phyloP scores from a whole-genome alignment of 495 filamentous ascomycete genomes.

The Neurospora pannonica region DNA sequence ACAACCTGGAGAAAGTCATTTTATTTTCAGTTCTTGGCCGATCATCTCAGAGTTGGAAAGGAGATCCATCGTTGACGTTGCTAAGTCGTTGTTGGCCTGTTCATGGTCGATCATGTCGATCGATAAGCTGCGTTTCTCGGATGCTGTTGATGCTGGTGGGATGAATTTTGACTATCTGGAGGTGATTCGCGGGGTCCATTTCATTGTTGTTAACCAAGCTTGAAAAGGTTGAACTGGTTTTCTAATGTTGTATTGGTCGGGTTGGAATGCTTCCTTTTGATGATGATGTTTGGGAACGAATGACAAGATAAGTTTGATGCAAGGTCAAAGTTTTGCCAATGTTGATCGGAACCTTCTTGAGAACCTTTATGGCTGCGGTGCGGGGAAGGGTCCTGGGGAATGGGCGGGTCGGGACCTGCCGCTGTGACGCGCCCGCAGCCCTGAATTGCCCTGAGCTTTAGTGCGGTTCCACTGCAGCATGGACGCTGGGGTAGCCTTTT shows the following conservation, averaged over 20 bases:
- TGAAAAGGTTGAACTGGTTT: not conserved
- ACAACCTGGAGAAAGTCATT: not conserved
- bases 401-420: not conserved
- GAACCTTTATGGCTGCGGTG: not conserved
- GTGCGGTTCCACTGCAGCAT: not conserved
- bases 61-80: not conserved
- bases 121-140: not conserved
- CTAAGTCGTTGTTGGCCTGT: not conserved
- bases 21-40: not conserved
- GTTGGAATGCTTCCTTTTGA: not conserved
- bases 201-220: not conserved
- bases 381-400: not conserved
- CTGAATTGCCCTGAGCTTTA: not conserved
- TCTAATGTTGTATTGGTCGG: not conserved
- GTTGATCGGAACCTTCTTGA: not conserved
- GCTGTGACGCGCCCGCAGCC: not conserved
- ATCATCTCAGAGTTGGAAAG: not conserved
- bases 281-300: not conserved
- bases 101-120: not conserved
- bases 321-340: not conserved
- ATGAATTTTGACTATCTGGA: not conserved
- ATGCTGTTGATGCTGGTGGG: not conserved
- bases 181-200: not conserved
- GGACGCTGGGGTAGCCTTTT: not conserved
- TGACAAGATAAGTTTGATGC: not conserved